Conservation (phyloP, 73 alveolate genomes). For the Blepharisma stoltei region DNA sequence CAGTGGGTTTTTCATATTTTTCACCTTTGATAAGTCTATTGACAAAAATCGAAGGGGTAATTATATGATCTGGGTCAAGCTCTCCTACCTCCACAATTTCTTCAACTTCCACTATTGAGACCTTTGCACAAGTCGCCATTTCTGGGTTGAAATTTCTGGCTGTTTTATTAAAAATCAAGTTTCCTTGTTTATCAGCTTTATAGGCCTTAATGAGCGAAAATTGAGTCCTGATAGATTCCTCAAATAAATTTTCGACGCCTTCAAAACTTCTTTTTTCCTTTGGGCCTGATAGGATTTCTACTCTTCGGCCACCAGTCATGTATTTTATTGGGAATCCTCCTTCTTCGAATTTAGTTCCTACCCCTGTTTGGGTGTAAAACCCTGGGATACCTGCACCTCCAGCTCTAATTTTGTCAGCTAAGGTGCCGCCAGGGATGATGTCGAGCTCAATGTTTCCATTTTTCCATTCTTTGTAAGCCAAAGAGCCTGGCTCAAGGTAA, state of each 20-base stretch:
- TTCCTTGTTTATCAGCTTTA: constrained; percentile 75
- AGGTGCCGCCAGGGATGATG: constrained; percentile 71
- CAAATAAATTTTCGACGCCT: constrained; percentile 41
- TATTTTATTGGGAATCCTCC: background rate
- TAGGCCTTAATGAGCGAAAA: constrained; percentile 69
- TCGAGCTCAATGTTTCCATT: constrained; percentile 68
- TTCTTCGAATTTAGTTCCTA: background rate
- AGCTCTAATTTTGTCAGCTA: constrained; percentile 32
- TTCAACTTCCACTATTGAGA: constrained; percentile 76
- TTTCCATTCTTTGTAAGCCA: constrained; percentile 47
- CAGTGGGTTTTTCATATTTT: constrained; percentile 55
- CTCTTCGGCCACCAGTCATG: background rate
- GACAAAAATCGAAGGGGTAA: constrained; percentile 81
- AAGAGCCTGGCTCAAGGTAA: constrained; percentile 51
- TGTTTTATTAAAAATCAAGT: constrained; percentile 60
- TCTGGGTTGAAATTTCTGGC: constrained; percentile 80
- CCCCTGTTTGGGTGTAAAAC: background rate
- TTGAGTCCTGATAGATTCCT: constrained; percentile 62
- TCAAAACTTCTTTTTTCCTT: background rate
- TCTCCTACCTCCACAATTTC: constrained; percentile 68
- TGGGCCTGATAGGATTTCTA: constrained; percentile 6
- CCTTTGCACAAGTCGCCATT: constrained; percentile 67
- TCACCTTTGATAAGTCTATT: constrained; percentile 71
- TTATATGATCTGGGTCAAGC: constrained; percentile 75
- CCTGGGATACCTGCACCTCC: constrained; percentile 25